Evolutionary conservation across 1,284 basidiomycete genomes (phyloP), one percentile per base, ranked within the genome.

Genomic region (Malassezia globosa): DNA sequence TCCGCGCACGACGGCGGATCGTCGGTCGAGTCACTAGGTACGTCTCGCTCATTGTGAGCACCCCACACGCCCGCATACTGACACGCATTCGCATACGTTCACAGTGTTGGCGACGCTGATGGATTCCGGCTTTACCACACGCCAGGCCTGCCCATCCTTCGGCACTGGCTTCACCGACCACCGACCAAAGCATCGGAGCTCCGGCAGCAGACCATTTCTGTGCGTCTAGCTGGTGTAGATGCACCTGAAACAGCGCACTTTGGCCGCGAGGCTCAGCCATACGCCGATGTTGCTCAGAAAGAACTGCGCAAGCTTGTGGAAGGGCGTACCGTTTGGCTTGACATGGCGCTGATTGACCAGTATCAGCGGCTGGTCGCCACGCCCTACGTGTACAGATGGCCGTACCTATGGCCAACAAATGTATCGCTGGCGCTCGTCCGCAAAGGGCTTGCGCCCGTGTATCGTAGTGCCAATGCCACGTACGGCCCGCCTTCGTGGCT

Each of bases 101-200:
- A n/a, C 41, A 33, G 55, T 5, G 65, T 71, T 2, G 68, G 68
- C 25, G 68, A 71, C 42, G 68, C 66, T 4, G 68, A 71, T 34
- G 66, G 66, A 1, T 71, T 71, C 51, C 57, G 68, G 8, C 49
- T 70, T 23, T 67, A 65, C 51, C 68, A 71, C 39, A 66, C 64
- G 2, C 68, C 68, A 1, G 66, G 66, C 1, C 56, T 56, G 7
- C 58, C 59, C 1, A 25, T 58, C 2, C 46, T 67, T 16, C 58
- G 66, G 2, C 36, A 48, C 35, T 46, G 50, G 26, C 29, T 66
- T 18, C 56, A 58, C 31, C 52, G 54, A 29, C n/a, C 49, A 36
- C 43, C 52, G 31, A 42, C 46, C 27, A 41, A 47, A 37, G 41
- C 25, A 13, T 38, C 42, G 8, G 46, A 46, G 6, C 43, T 37